These are phyloP conservation scores for Sporothrix pallida DNA, from an alignment of 2,329 filamentous ascomycete genomes.

Conservation along the genomic window DNA sequence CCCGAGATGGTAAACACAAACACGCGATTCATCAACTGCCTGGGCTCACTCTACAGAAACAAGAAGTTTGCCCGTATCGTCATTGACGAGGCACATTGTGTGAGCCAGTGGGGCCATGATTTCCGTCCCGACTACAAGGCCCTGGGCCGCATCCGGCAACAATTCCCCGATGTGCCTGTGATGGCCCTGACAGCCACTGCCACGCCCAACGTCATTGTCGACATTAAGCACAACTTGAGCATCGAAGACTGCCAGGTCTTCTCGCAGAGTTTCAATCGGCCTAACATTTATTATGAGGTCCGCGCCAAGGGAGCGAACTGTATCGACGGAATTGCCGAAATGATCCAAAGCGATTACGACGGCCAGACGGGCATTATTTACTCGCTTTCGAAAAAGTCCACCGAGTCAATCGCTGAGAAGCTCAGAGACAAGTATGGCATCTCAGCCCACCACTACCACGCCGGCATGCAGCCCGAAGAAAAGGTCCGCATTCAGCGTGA, in stretches of 20 bases:
- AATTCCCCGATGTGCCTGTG: conserved; percentile 80
- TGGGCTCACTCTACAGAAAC: conserved; percentile 71
- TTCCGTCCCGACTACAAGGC: conserved; percentile 95
- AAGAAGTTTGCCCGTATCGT: conserved; percentile 85
- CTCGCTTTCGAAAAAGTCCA: conserved; percentile 81
- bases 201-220: conserved; percentile 87
- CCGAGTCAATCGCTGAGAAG: conserved; percentile 77
- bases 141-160: conserved; percentile 73
- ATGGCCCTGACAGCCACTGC: conserved; percentile 97
- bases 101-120: conserved; percentile 98
- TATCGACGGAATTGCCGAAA: conserved; percentile 59
- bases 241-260: conserved; percentile 81
- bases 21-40: conserved; percentile 65
- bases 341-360: conserved; percentile 74
- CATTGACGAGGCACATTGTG: conserved; percentile 98
- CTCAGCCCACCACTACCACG: conserved; percentile 84
- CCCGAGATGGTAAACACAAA: conserved; percentile 96
- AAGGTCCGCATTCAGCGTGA: conserved; percentile 74
- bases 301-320: conserved; percentile 69
- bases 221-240: conserved; percentile 88
- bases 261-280: conserved; percentile 94
- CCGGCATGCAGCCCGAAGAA: conserved; percentile 70
- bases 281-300: conserved; percentile 90
- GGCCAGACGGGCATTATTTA: conserved; percentile 90
- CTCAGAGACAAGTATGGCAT: conserved; percentile 68